Evolutionary conservation across 495 filamentous ascomycete genomes (phyloP).

Genomic region (Aspergillus panamensis): DNA sequence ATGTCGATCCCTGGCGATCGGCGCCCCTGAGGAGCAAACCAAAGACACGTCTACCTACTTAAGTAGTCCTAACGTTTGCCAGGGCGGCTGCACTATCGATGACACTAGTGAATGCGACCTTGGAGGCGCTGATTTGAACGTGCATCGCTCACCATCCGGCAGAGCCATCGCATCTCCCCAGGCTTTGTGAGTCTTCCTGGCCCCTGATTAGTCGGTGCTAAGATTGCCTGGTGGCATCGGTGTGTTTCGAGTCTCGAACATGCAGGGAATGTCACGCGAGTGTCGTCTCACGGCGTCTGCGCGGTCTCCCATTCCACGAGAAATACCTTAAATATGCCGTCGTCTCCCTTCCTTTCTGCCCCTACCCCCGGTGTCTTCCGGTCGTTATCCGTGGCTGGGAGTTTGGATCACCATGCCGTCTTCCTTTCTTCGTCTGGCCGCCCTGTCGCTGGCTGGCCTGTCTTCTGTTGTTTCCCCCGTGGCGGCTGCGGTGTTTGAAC

Average conservation of each 20-base stretch:
- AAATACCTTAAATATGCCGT: not conserved
- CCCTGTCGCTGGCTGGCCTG: constrained; percentile 40
- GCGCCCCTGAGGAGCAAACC: not conserved
- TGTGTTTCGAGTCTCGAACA: not conserved
- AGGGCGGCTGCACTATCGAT: not conserved
- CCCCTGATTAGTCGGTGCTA: not conserved
- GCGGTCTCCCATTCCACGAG: not conserved
- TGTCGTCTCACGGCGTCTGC: too few species aligned
- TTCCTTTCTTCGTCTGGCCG: constrained; percentile 28
- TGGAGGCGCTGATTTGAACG: not conserved
- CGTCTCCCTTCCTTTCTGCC: not conserved
- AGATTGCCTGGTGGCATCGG: not conserved
- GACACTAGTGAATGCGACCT: not conserved
- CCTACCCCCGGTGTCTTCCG: not conserved
- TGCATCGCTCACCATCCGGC: not conserved
- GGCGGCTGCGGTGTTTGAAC: constrained; percentile 38
- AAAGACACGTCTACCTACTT: not conserved
- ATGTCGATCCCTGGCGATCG: constrained; percentile 1
- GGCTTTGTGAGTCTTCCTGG: not conserved
- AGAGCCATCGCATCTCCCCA: not conserved
- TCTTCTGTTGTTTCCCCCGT: constrained; percentile 39
- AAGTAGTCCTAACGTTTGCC: too few species aligned
- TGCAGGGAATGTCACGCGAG: not conserved
- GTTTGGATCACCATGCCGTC: constrained; percentile 24
- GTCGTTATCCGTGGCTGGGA: not conserved